phyloP scores from a whole-genome alignment of 257 asterid species.

The Catharanthus roseus region DNA sequence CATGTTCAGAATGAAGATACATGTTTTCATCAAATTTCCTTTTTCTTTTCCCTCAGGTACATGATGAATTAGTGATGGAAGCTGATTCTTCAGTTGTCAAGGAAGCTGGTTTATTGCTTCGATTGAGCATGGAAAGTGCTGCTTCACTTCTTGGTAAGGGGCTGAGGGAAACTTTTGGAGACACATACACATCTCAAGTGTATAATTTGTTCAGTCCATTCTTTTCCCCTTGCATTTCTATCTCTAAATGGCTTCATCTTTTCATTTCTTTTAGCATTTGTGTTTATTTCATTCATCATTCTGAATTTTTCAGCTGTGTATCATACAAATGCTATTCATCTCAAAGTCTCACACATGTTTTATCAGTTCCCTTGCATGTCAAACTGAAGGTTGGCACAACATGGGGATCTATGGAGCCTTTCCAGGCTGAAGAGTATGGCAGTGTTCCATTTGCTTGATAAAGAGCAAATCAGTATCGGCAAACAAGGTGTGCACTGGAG shows the following conservation, averaged over 20 bases:
- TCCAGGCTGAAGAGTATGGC: slow-evolving; percentile 30
- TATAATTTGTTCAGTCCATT: not conserved
- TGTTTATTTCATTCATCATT: not conserved
- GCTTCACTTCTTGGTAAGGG: slow-evolving; percentile 71
- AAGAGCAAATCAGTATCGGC: not conserved
- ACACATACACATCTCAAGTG: not conserved
- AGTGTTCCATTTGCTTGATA: slow-evolving; percentile 7
- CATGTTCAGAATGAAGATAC: not conserved
- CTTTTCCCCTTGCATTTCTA: not conserved
- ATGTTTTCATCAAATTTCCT: not conserved
- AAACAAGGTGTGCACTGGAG: not conserved
- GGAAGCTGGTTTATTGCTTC: slow-evolving; percentile 78
- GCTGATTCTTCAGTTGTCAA: slow-evolving; percentile 66
- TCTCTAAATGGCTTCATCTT: not conserved
- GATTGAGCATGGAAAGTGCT: slow-evolving; percentile 79
- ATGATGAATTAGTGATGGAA: slow-evolving; percentile 89
- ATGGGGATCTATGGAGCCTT: slow-evolving; percentile 89
- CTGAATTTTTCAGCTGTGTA: not conserved
- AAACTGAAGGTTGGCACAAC: slow-evolving; percentile 84
- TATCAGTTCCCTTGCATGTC: slow-evolving; percentile 86
- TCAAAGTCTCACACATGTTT: not conserved
- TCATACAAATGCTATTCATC: not conserved
- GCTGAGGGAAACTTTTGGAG: slow-evolving; percentile 11
- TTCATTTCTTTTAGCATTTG: not conserved
- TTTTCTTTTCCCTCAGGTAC: slow-evolving; percentile 44